Base-by-base conservation (phyloP, 2,329 filamentous ascomycete genomes). In the Fusarium sublunatum region DNA sequence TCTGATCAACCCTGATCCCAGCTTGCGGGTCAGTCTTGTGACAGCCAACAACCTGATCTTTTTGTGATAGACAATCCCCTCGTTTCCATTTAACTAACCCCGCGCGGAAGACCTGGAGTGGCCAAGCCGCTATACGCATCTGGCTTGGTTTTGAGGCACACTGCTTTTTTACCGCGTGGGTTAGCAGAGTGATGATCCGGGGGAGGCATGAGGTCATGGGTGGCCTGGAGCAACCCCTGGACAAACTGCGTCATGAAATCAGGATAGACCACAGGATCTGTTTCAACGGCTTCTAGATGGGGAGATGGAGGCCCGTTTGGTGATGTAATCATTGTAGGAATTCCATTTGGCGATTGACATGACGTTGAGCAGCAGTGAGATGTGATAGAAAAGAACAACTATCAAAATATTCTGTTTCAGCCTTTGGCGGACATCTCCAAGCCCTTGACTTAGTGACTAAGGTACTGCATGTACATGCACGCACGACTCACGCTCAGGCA, bases 201-300 rank as follows among this genome's bases (percentile, higher is more conserved):
- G 46, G 48, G 50, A 42, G 44, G 38, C 22, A 70, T 70, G 68
- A 70, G 68, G 67, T 70, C 67, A 70, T 70, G 53, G 43, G 38
- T 31, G 54, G 64, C 45, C 26, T 28, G 7, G 42, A 36, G 51
- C 31, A 49, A 51, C 57, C 67, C 67, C 65, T 69, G 60, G 43
- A 40, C 44, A 24, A 7, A 28, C n/a, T 65, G 65, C 67, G 65
- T 70, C 67, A 70, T 70, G 63, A 57, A 68, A 62, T 55, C 58
- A 56, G 36, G 41, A 41, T 47, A 49, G 19, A 19, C 19, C 19
- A 19, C 19, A 19, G 19, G 19, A 41, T 39, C 22, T 42, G 41
- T 57, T 50, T 64, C 51, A 51, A 40, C 11, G 34, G 26, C 25
- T 8, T 43, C 51, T 40, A 34, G 44, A 35, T 47, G 43, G 41